Conservation (phyloP, 1,284 basidiomycete genomes). For the Mycena sp. region DNA sequence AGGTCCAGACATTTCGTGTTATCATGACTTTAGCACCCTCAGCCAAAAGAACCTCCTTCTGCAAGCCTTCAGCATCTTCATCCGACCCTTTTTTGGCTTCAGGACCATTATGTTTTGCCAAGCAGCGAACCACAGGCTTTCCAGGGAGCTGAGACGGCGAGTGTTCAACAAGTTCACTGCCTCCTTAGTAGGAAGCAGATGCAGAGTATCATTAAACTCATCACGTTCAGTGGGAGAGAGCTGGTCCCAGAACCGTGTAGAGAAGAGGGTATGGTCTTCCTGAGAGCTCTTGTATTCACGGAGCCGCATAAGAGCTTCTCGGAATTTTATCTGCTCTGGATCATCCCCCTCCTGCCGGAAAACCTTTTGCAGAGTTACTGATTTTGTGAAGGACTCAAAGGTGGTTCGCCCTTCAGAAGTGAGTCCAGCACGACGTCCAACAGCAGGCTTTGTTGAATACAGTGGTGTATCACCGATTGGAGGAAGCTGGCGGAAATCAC, state of each 20-base stretch:
- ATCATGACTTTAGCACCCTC: constrained; percentile 14
- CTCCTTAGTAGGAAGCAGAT: neutral
- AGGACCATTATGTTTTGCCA: constrained; percentile 13
- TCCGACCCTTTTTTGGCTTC: neutral
- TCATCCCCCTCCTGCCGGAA: constrained; percentile 14
- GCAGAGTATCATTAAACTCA: neutral
- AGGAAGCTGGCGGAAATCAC: constrained; percentile 25
- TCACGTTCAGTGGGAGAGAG: neutral
- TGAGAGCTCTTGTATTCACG: constrained; percentile 5
- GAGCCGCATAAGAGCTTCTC: constrained; percentile 14
- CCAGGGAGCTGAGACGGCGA: neutral
- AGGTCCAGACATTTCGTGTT: constrained; percentile 19
- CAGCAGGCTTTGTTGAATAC: neutral
- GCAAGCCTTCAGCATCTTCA: constrained; percentile 18
- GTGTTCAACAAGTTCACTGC: neutral
- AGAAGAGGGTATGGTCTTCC: constrained; percentile 5
- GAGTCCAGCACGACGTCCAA: neutral
- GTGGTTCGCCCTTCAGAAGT: neutral
- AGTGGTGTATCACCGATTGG: constrained; percentile 30
- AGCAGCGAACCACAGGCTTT: constrained; percentile 14
- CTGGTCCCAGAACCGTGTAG: constrained; percentile 17
- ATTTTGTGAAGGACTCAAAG: constrained; percentile 18
- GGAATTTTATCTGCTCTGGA: constrained; percentile 5
- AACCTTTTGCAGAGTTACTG: constrained; percentile 10
- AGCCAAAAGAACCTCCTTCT: constrained; percentile 11